A percentile compares a stretch with the other conserved stretches of the same genome.
phyloP scores from a whole-genome alignment of 1,139 yeast genomes.

The Suhomyces bokatorum region DNA sequence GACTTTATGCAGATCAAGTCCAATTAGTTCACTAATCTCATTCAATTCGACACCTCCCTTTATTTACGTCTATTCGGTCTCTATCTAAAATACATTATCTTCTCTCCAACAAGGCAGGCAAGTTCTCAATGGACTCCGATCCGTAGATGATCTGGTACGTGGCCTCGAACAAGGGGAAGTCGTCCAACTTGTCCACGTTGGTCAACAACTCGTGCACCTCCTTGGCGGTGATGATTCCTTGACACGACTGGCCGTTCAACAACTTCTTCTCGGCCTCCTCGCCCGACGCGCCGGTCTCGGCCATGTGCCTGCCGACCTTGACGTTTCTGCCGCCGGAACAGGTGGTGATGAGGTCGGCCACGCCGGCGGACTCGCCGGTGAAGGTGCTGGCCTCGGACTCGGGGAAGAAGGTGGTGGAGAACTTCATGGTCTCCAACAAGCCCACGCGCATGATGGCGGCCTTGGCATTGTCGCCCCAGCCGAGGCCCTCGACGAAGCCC shows the following conservation, averaged over 20 bases:
- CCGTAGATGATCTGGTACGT: slow-evolving; percentile 50
- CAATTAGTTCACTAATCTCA: too few species aligned
- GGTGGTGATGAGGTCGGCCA: slow-evolving; percentile 51
- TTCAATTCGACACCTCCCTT: too few species aligned
- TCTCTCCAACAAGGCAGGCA: slow-evolving; percentile 39
- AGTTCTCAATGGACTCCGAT: slow-evolving; percentile 42
- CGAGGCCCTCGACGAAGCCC: slow-evolving; percentile 50
- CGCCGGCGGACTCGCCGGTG: slow-evolving; percentile 52
- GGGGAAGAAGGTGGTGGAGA: slow-evolving; percentile 44
- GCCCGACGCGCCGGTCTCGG: slow-evolving; percentile 45
- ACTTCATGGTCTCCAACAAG: slow-evolving; percentile 43
- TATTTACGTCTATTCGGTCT: slow-evolving; percentile 4
- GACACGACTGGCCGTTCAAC: slow-evolving; percentile 52
- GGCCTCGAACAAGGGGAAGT: slow-evolving; percentile 51
- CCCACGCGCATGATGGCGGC: slow-evolving; percentile 53
- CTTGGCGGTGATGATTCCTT: slow-evolving; percentile 49
- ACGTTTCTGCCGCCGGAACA: slow-evolving; percentile 54
- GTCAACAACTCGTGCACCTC: slow-evolving; percentile 50
- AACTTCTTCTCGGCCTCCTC: slow-evolving; percentile 46
- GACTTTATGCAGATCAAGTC: too few species aligned
- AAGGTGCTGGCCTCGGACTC: slow-evolving; percentile 42
- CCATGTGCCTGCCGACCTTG: slow-evolving; percentile 50
- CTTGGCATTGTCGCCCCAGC: slow-evolving; percentile 56
- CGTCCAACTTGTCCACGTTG: slow-evolving; percentile 31
- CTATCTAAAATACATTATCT: slow-evolving; percentile 7